Evolutionary conservation across 2,329 filamentous ascomycete species (phyloP).

Genomic region (Colletotrichum shisoi): DNA sequence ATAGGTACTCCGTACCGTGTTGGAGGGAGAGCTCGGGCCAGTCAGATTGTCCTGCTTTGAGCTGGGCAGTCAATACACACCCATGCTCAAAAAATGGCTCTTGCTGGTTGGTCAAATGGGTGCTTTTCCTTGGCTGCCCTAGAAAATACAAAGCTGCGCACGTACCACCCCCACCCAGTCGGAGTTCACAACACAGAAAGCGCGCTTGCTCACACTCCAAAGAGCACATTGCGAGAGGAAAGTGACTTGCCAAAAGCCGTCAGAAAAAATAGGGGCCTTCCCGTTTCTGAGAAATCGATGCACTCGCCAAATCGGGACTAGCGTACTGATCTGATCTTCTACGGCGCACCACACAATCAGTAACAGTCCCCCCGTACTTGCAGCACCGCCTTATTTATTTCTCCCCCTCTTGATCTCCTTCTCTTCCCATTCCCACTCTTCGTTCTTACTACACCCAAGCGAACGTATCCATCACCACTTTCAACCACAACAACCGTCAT

Average conservation of each 20-base stretch:
- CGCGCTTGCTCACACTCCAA: constrained; percentile 25
- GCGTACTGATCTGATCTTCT: constrained; percentile 38
- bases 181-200: constrained; percentile 14
- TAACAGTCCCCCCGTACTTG: constrained; percentile 38
- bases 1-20: too few species aligned
- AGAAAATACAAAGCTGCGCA: constrained; percentile 21
- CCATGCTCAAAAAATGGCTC: constrained; percentile 12
- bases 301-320: constrained; percentile 41
- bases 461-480: constrained; percentile 15
- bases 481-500: constrained; percentile 41
- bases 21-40: constrained; percentile 21
- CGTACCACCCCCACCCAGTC: constrained; percentile 18
- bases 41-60: constrained; percentile 19
- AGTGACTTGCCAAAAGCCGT: constrained; percentile 34
- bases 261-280: constrained; percentile 40
- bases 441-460: constrained; percentile 20
- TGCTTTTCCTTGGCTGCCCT: neutral
- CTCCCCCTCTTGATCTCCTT: constrained; percentile 34
- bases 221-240: constrained; percentile 13
- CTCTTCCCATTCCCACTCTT: constrained; percentile 40
- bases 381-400: constrained; percentile 41
- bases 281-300: constrained; percentile 34
- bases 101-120: neutral
- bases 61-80: constrained; percentile 10
- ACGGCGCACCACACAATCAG: constrained; percentile 40